Base-by-base conservation (phyloP, 768 basidiomycete species). In the Tylopilus rubrobrunneus region DNA sequence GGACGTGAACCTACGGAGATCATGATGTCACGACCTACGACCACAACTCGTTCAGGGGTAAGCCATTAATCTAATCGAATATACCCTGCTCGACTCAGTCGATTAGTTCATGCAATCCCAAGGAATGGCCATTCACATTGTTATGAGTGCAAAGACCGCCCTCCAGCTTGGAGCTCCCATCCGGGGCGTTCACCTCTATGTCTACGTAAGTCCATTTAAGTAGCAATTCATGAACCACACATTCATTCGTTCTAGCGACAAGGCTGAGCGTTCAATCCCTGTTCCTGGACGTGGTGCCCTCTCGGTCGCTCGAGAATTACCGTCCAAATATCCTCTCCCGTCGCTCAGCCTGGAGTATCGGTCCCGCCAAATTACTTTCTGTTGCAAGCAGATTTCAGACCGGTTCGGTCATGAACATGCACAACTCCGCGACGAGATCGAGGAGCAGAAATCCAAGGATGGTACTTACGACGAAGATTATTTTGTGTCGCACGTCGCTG, bases 1-100 rank as follows among this genome's bases (percentile, higher is more conserved):
- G 97, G 97, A 56, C 94, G 97, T 62, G 97, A 98, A 72, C 95
- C 97, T 7, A 93, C 91, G 36, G 97, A 99, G 72, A 95, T n/a
- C n/a, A n/a, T n/a, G n/a, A n/a, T 98, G 89, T 99, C 97, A 44
- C 88, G 97, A 53, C 97, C 97, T 15, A 89, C 96, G 9, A 98
- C 96, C 1, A 90, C 88, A 10, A 98, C 96, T 59, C 92, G 97
- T 68, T 82, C 94, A 65, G 97, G 97, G 60, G 90, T 92, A 70
- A 68, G 84, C 75, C 27, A 31, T 39, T 19, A 31, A 31, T 41
- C 39, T 27, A 55, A 62, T 29, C 3, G 6, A 25, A 42, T 27
- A 5, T 15, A 29, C 27, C 8, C 21, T 55, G 49, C 14, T 48
- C 58, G 42, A 56, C 54, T 17, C 41, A 41, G 15, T 33, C 42